Evolutionary conservation across 176 grass and related monocot genomes (phyloP).

Genomic region (Rhynchospora tenuis): DNA sequence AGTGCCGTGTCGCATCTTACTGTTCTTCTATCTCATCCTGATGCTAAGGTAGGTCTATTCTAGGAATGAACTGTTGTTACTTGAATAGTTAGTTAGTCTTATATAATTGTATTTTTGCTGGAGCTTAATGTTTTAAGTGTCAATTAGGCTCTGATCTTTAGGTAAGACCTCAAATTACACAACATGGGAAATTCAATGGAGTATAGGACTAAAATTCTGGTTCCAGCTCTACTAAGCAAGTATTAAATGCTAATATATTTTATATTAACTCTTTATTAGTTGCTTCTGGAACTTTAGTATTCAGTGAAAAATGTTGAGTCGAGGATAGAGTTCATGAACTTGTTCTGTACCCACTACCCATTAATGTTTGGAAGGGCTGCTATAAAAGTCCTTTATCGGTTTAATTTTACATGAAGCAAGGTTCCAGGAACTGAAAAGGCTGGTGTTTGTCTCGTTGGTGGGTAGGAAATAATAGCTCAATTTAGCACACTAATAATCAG

Average conservation of each 20-base stretch:
- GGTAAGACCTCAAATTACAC: background rate
- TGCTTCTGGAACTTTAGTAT: background rate
- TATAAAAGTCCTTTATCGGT: background rate
- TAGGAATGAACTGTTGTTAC: constrained; percentile 10
- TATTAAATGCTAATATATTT: background rate
- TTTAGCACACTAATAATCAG: background rate
- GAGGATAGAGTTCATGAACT: background rate
- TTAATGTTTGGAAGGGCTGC: background rate
- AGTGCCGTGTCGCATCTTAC: constrained; percentile 63
- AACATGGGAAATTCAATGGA: background rate
- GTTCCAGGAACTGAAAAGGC: background rate
- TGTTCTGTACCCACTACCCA: background rate
- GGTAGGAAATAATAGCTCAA: background rate
- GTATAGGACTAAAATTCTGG: background rate
- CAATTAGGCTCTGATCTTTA: background rate
- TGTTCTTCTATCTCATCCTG: constrained; percentile 54
- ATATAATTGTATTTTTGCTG: background rate
- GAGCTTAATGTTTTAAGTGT: background rate
- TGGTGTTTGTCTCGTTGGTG: background rate
- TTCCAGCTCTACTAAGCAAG: background rate
- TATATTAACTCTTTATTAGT: background rate
- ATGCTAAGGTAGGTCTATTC: constrained; percentile 58
- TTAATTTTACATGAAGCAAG: background rate
- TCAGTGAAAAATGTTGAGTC: background rate
- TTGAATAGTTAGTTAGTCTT: background rate